Evolutionary conservation across 2,329 filamentous ascomycete genomes (phyloP).

Genomic region (Eurotiales sp.): DNA sequence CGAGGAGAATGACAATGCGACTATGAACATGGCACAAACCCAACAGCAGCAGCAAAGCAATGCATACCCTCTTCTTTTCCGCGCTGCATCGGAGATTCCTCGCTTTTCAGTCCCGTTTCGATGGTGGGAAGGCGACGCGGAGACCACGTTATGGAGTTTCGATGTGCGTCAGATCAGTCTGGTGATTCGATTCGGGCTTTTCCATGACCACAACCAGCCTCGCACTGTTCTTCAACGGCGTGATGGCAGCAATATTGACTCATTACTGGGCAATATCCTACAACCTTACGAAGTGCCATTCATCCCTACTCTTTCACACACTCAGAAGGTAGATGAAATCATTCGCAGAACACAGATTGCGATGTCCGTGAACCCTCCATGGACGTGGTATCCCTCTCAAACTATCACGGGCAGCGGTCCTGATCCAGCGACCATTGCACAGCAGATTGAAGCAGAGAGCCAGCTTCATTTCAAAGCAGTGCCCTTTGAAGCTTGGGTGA

Average conservation of each 20-base stretch:
- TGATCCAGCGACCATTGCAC: slow-evolving; percentile 27
- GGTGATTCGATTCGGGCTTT: slow-evolving; percentile 37
- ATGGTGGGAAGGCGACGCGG: slow-evolving; percentile 42
- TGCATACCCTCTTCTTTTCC: slow-evolving; percentile 29
- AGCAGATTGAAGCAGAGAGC: slow-evolving; percentile 36
- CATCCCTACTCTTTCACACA: slow-evolving; percentile 28
- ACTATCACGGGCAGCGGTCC: slow-evolving; percentile 18
- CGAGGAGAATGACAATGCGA: background rate
- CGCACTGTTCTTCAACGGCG: slow-evolving; percentile 32
- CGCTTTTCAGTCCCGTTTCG: slow-evolving; percentile 29
- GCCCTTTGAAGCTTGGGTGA: slow-evolving; percentile 38
- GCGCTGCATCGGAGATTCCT: slow-evolving; percentile 27
- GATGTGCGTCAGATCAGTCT: slow-evolving; percentile 34
- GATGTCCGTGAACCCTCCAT: slow-evolving; percentile 23
- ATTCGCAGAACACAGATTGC: slow-evolving; percentile 28
- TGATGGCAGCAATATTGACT: slow-evolving; percentile 29
- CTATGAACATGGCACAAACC: background rate
- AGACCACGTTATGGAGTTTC: slow-evolving; percentile 36
- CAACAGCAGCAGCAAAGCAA: too few relatives aligned
- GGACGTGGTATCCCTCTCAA: slow-evolving; percentile 35
- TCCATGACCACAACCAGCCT: slow-evolving; percentile 32
- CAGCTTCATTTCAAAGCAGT: slow-evolving; percentile 37
- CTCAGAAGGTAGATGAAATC: slow-evolving; percentile 39
- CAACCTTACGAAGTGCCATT: slow-evolving; percentile 25
- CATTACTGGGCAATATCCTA: slow-evolving; percentile 28